Conservation (phyloP, 805 yeast genomes). For the Kurtzmaniella fragi region DNA sequence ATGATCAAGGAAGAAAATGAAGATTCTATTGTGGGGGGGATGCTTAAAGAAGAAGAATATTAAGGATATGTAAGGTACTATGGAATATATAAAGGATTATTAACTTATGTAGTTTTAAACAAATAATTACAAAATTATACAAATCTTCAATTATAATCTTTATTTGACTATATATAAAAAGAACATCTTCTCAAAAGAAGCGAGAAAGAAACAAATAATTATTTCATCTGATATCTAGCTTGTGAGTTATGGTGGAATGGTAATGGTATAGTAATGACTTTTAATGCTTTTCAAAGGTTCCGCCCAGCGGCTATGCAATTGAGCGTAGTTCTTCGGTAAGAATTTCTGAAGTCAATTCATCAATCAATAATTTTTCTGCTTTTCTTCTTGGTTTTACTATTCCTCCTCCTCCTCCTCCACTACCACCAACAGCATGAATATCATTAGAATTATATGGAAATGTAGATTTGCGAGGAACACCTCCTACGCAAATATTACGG, state of each 20-base stretch:
- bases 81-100: too few species aligned
- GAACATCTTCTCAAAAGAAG: neutral
- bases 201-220: neutral
- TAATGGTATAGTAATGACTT: neutral
- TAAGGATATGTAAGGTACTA: neutral
- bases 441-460: constrained; percentile 2
- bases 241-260: neutral
- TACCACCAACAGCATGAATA: too few species aligned
- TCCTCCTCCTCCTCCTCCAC: constrained; percentile 6
- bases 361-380: constrained; percentile 5
- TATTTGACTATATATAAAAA: neutral
- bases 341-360: constrained; percentile 9
- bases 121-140: neutral
- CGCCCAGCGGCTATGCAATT: too few species aligned
- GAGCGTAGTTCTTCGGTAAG: constrained; percentile 6
- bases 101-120: too few species aligned
- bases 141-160: neutral
- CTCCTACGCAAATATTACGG: constrained; percentile 80
- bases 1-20: neutral
- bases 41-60: constrained; percentile 1
- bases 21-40: neutral
- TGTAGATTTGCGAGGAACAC: constrained; percentile 28
- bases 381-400: constrained; percentile 19
- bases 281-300: too few species aligned
- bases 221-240: neutral